Evolutionary conservation across 371 early-diverging fungal species (phyloP).

Genomic region (Mortierella sp.): DNA sequence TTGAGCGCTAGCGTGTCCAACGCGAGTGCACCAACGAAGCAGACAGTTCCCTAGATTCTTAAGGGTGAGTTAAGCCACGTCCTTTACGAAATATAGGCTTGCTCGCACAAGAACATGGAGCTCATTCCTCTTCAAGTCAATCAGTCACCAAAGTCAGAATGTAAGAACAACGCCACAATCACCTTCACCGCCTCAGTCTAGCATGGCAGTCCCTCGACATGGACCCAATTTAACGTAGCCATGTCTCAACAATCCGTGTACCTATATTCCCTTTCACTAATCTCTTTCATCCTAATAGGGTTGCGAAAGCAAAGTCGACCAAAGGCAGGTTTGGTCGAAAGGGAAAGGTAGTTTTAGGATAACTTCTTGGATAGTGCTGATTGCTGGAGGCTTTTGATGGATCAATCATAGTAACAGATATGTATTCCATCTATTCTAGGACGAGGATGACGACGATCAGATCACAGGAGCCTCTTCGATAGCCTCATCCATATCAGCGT

Average conservation of each 20-base stretch:
- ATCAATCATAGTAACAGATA: not conserved
- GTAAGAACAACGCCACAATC: not conserved
- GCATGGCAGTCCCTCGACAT: not conserved
- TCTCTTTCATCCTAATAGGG: slow-evolving; percentile 6
- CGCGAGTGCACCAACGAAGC: not conserved
- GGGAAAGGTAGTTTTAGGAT: not conserved
- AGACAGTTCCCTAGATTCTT: not conserved
- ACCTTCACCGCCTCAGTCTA: not conserved
- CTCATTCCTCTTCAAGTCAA: not conserved
- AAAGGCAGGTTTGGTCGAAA: slow-evolving; percentile 50
- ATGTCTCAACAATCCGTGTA: not conserved
- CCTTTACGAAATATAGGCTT: too few species aligned
- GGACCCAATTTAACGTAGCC: not conserved
- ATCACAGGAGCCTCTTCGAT: slow-evolving; percentile 47
- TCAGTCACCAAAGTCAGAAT: not conserved
- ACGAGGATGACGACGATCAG: slow-evolving; percentile 43
- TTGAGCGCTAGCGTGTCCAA: not conserved
- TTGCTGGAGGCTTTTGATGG: too few species aligned
- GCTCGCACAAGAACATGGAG: not conserved
- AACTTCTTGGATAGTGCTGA: too few species aligned
- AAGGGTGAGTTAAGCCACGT: not conserved
- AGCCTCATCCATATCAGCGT: slow-evolving; percentile 45
- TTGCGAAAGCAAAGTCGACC: slow-evolving; percentile 33
- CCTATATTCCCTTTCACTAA: not conserved
- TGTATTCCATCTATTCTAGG: slow-evolving; percentile 16